A percentile compares a stretch with the other conserved stretches of the same genome.
These are phyloP conservation scores for Aspergillus sparsus DNA, from an alignment of 495 filamentous ascomycete genomes.

Conservation along the genomic window DNA sequence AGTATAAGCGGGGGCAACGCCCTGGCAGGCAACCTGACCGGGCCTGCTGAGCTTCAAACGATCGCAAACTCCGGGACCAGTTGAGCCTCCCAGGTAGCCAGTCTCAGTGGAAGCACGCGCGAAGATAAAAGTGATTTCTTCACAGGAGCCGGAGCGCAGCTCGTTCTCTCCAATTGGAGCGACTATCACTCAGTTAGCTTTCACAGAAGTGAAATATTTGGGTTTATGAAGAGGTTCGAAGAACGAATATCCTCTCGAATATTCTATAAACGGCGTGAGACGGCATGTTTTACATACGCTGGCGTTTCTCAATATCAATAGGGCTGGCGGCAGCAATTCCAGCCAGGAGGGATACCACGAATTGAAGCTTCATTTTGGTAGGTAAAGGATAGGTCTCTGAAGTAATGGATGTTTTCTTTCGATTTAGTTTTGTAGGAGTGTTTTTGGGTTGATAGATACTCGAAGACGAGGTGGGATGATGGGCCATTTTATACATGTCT, in stretches of 20 bases:
- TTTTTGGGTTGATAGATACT: neutral
- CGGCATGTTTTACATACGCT: constrained; percentile 4
- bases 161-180: constrained; percentile 33
- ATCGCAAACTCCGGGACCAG: constrained; percentile 42
- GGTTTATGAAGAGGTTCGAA: neutral
- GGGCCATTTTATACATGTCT: constrained; percentile 4
- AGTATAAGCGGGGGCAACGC: constrained; percentile 36
- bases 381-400: neutral
- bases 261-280: neutral
- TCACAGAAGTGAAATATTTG: neutral
- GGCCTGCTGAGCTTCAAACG: constrained; percentile 30
- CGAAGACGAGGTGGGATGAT: neutral
- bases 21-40: constrained; percentile 35
- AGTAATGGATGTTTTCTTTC: neutral
- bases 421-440: neutral
- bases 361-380: constrained; percentile 16
- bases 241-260: neutral
- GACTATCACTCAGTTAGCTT: neutral
- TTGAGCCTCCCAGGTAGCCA: constrained; percentile 53
- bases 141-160: constrained; percentile 44
- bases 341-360: constrained; percentile 8
- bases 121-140: constrained; percentile 53
- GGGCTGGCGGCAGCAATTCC: constrained; percentile 9
- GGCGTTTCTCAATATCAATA: constrained; percentile 10
- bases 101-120: constrained; percentile 53